Evolutionary conservation across 768 basidiomycete species (phyloP).

Genomic region (Coprinellus micaceus): DNA sequence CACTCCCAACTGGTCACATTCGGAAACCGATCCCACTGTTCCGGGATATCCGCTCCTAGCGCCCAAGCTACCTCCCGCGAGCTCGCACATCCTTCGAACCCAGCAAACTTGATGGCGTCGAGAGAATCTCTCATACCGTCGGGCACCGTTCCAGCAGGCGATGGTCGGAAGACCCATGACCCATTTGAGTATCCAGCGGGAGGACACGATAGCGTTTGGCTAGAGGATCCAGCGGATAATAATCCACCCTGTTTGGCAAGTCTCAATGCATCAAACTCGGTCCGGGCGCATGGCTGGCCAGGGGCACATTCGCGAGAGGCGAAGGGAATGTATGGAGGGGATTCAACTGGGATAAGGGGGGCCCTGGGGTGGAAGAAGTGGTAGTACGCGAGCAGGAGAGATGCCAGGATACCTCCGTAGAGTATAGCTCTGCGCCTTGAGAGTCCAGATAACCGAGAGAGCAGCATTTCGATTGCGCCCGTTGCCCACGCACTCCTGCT

Average conservation of each 20-base stretch:
- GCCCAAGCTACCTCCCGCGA: conserved; percentile 60
- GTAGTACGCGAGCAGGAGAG: background rate
- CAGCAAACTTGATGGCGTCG: conserved; percentile 50
- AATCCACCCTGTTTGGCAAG: background rate
- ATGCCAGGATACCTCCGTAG: background rate
- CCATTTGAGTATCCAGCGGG: background rate
- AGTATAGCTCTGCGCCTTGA: background rate
- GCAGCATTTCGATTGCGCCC: too few species aligned
- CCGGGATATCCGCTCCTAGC: conserved; percentile 47
- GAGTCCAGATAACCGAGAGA: background rate
- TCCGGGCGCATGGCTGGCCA: background rate
- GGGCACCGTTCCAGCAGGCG: conserved; percentile 48
- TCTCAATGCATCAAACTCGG: background rate
- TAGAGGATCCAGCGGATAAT: background rate
- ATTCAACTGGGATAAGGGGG: background rate
- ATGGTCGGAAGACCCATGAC: conserved; percentile 6
- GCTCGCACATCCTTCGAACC: conserved; percentile 62
- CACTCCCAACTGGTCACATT: conserved; percentile 49
- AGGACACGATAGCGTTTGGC: background rate
- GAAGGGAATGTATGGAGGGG: background rate
- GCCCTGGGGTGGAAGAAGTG: background rate
- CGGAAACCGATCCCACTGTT: conserved; percentile 52
- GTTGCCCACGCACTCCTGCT: too few species aligned
- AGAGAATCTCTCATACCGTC: conserved; percentile 31
- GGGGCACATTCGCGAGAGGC: background rate